A percentile compares a stretch with the other conserved stretches of the same genome.
phyloP scores from a whole-genome alignment of 148 eudicot species.

The Diospyros kaki region DNA sequence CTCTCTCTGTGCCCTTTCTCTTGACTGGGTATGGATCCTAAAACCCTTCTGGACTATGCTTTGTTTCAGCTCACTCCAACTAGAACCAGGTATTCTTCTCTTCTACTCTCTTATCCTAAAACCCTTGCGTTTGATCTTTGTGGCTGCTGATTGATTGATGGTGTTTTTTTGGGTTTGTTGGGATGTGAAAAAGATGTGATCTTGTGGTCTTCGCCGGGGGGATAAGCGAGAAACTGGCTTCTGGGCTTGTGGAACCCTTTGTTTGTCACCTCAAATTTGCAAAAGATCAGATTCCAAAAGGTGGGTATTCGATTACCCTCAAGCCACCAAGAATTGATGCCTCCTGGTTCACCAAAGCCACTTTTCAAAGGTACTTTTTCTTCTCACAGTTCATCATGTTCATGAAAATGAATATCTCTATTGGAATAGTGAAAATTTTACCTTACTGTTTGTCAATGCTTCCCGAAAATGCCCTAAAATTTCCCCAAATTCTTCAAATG shows the following conservation, averaged over 20 bases:
- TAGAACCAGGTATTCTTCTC: constrained; percentile 43
- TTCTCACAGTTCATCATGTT: background rate
- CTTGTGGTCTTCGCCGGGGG: constrained; percentile 42
- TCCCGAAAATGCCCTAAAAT: background rate
- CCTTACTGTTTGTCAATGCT: background rate
- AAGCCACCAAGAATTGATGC: constrained; percentile 36
- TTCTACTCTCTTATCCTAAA: background rate
- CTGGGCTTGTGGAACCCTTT: constrained; percentile 57
- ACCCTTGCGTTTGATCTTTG: background rate
- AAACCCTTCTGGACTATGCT: constrained; percentile 39
- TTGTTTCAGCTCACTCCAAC: constrained; percentile 62
- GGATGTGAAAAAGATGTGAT: constrained; percentile 41
- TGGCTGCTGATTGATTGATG: background rate
- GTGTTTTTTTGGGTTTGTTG: constrained; percentile 1
- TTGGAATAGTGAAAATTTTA: background rate
- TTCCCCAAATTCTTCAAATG: background rate
- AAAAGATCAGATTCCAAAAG: constrained; percentile 58
- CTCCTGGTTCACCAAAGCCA: constrained; percentile 55
- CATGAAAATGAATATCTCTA: background rate
- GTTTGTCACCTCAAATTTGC: constrained; percentile 46
- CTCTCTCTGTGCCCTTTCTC: background rate
- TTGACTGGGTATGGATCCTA: constrained; percentile 31
- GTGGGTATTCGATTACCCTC: constrained; percentile 59
- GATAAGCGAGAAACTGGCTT: constrained; percentile 44
- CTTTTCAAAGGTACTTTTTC: constrained; percentile 44